A percentile compares a stretch with the other conserved stretches of the same genome.
Conservation (phyloP, 805 yeast species). For the Candida peoriensis region DNA sequence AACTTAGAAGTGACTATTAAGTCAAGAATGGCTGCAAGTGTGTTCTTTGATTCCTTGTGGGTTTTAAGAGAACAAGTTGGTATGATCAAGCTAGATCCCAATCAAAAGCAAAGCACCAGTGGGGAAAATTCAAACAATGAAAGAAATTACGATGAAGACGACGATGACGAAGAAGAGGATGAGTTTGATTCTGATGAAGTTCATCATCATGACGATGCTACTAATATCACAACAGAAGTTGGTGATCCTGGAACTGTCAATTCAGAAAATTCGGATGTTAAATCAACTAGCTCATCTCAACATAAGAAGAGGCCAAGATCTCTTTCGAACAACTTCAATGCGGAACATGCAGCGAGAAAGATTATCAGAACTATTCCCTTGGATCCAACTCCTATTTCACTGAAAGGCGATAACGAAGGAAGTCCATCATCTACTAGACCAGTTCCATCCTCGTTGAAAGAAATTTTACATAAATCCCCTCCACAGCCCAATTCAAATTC, state of each 20-base stretch:
- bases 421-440: slow-evolving; percentile 10
- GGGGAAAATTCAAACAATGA: slow-evolving; percentile 14
- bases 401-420: slow-evolving; percentile 13
- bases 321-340: slow-evolving; percentile 51
- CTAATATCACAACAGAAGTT: slow-evolving; percentile 1
- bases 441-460: slow-evolving; percentile 10
- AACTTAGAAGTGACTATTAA: slow-evolving; percentile 52
- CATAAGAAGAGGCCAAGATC: slow-evolving; percentile 37
- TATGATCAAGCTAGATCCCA: slow-evolving; percentile 55
- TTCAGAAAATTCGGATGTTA: slow-evolving; percentile 30
- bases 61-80: slow-evolving; percentile 83
- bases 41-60: slow-evolving; percentile 87
- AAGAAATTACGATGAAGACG: slow-evolving; percentile 24
- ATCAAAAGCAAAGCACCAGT: slow-evolving; percentile 13
- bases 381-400: slow-evolving; percentile 71
- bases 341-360: slow-evolving; percentile 68
- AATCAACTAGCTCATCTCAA: slow-evolving; percentile 26
- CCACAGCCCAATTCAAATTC: slow-evolving; percentile 10
- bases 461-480: slow-evolving; percentile 17
- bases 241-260: slow-evolving; percentile 30
- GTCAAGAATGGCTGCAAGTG: slow-evolving; percentile 87
- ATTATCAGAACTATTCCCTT: slow-evolving; percentile 75
- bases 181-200: slow-evolving; percentile 9
- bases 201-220: too few species aligned
- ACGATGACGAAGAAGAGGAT: slow-evolving; percentile 17